Percentiles rank a stretch among this genome's conserved stretches.
Conservation (phyloP, 305 asterid species). For the Fraxinus greggii region DNA sequence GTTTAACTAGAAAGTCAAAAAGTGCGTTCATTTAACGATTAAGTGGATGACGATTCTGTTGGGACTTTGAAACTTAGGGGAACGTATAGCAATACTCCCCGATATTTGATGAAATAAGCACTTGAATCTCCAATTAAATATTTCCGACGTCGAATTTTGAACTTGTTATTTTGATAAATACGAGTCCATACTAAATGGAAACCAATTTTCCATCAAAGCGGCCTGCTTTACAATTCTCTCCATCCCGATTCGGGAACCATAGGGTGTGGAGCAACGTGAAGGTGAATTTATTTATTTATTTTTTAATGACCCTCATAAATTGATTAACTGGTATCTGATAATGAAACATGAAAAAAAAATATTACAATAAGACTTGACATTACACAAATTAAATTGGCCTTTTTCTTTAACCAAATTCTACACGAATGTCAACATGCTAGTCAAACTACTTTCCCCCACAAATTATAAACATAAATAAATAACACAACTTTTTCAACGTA, state of each 20-base stretch:
- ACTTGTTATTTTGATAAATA: not conserved
- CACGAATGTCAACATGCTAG: not conserved
- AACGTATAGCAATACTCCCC: not conserved
- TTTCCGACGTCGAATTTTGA: too few relatives aligned
- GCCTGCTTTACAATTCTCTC: not conserved
- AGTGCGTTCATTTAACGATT: not conserved
- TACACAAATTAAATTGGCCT: not conserved
- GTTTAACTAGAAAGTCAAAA: not conserved
- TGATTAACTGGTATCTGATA: not conserved
- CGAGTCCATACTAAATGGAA: not conserved
- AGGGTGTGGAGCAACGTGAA: not conserved
- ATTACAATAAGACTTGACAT: not conserved
- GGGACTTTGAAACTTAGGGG: not conserved
- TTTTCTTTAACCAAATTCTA: conserved; percentile 16
- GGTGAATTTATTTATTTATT: not conserved
- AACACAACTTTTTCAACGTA: not conserved
- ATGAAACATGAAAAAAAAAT: not conserved
- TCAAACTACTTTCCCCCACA: not conserved
- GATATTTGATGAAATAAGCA: not conserved
- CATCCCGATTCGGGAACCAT: not conserved
- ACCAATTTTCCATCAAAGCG: not conserved
- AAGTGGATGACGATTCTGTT: not conserved
- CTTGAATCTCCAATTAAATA: not conserved
- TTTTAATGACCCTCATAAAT: not conserved
- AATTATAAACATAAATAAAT: not conserved